A percentile compares a stretch with the other conserved stretches of the same genome.
Evolutionary conservation across 164 flowering plant genomes (phyloP).

Genomic region (Cinnamomum micranthum): DNA sequence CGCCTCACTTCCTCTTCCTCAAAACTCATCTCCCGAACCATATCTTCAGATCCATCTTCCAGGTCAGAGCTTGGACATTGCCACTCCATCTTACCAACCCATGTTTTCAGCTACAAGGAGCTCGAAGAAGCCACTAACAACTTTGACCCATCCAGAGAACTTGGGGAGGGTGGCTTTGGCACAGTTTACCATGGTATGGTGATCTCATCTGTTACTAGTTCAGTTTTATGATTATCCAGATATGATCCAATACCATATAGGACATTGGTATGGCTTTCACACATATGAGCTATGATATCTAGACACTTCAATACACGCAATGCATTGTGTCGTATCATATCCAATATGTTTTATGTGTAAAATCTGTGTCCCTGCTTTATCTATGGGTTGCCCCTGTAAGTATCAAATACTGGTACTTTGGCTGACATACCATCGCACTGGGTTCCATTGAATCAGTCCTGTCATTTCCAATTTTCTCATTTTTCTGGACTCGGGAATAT

Average conservation of each 20-base stretch:
- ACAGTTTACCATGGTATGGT: conserved; percentile 32
- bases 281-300: background rate
- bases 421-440: too few relatives aligned
- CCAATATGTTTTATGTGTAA: background rate
- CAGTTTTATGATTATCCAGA: background rate
- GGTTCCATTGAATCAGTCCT: too few relatives aligned
- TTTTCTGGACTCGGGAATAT: too few relatives aligned
- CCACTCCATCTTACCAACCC: conserved; percentile 11
- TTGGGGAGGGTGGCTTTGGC: conserved; percentile 39
- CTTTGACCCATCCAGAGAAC: conserved; percentile 28
- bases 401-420: too few relatives aligned
- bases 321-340: background rate
- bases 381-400: too few relatives aligned
- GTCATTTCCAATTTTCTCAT: too few relatives aligned
- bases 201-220: background rate
- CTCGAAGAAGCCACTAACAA: conserved; percentile 38
- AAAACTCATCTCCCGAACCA: background rate
- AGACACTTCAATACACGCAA: background rate
- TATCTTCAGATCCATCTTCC: conserved; percentile 2
- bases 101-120: conserved; percentile 25
- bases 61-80: conserved; percentile 13
- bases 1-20: background rate
- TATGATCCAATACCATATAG: background rate
- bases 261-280: background rate
- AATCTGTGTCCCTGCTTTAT: background rate